phyloP scores from a whole-genome alignment of 2,329 filamentous ascomycete species.

The Cladosporium cucumerinum region DNA sequence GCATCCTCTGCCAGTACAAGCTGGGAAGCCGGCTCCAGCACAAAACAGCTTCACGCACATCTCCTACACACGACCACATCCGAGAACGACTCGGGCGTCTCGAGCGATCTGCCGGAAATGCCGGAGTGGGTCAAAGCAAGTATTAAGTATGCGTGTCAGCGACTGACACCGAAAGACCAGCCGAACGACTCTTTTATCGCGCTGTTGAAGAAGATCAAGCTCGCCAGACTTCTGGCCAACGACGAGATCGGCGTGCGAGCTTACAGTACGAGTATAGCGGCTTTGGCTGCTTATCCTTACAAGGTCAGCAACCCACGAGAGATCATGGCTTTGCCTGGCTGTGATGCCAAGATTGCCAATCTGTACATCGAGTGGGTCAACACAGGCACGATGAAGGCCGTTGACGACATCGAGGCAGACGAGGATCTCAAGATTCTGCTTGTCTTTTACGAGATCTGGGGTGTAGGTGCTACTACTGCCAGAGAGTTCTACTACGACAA shows the following conservation, averaged over 20 bases:
- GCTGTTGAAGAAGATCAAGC: constrained; percentile 70
- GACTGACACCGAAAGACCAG: constrained; percentile 64
- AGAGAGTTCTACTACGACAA: constrained; percentile 73
- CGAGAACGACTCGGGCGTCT: constrained; percentile 62
- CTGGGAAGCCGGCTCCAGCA: constrained; percentile 32
- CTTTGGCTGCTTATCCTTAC: constrained; percentile 76
- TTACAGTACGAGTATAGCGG: constrained; percentile 82
- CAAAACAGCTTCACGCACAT: constrained; percentile 36
- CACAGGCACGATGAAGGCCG: constrained; percentile 57
- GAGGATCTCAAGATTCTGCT: constrained; percentile 62
- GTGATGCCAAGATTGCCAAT: constrained; percentile 72
- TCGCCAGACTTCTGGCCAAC: constrained; percentile 64
- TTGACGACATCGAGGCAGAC: constrained; percentile 62
- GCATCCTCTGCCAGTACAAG: constrained; percentile 22
- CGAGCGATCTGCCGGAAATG: constrained; percentile 56
- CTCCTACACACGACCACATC: constrained; percentile 71
- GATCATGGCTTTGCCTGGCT: constrained; percentile 64
- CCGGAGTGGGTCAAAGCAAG: constrained; percentile 67
- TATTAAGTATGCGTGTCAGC: constrained; percentile 73
- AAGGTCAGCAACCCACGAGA: constrained; percentile 45
- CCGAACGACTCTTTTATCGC: constrained; percentile 75
- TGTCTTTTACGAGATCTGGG: constrained; percentile 82
- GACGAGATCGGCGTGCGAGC: constrained; percentile 80
- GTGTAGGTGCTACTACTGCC: constrained; percentile 80
- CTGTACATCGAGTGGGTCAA: constrained; percentile 74